These are phyloP conservation scores for Solanum chilense DNA, from an alignment of 257 asterid genomes.

Conservation along the genomic window DNA sequence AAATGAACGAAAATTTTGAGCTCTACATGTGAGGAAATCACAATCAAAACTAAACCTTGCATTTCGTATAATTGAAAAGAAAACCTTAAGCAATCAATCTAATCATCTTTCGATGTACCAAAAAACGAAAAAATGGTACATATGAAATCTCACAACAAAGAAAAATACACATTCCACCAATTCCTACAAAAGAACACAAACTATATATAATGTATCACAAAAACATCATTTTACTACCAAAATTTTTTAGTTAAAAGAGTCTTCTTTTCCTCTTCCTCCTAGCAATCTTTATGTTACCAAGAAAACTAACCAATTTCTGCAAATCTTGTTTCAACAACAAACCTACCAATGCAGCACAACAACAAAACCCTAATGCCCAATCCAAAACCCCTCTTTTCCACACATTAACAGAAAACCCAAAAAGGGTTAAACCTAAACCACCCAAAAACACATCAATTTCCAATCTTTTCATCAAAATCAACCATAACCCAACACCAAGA, in stretches of 20 bases:
- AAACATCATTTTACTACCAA: neutral
- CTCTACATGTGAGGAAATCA: neutral
- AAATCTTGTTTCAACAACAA: slow-evolving; percentile 34
- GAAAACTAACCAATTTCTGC: slow-evolving; percentile 5
- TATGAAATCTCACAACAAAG: neutral
- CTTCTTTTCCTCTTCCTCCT: neutral
- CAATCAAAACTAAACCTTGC: neutral
- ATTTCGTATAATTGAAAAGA: neutral
- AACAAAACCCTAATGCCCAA: slow-evolving; percentile 64
- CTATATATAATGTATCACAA: neutral
- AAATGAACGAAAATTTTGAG: neutral
- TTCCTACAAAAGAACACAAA: neutral
- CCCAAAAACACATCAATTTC: slow-evolving; percentile 23
- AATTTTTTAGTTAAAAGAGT: neutral
- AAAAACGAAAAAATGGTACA: neutral
- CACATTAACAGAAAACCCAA: slow-evolving; percentile 48
- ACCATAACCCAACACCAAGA: slow-evolving; percentile 32
- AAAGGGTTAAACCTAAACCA: slow-evolving; percentile 31
- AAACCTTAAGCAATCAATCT: neutral
- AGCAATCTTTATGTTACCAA: slow-evolving; percentile 8
- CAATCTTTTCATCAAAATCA: slow-evolving; percentile 27
- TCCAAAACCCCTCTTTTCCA: slow-evolving; percentile 49
- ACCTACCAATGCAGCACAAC: slow-evolving; percentile 49
- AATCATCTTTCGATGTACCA: neutral
- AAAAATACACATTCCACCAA: neutral